Evolutionary conservation across 257 asterid genomes (phyloP), one percentile per base, ranked within the genome.

Genomic region (Nyctanthes arbortristis): DNA sequence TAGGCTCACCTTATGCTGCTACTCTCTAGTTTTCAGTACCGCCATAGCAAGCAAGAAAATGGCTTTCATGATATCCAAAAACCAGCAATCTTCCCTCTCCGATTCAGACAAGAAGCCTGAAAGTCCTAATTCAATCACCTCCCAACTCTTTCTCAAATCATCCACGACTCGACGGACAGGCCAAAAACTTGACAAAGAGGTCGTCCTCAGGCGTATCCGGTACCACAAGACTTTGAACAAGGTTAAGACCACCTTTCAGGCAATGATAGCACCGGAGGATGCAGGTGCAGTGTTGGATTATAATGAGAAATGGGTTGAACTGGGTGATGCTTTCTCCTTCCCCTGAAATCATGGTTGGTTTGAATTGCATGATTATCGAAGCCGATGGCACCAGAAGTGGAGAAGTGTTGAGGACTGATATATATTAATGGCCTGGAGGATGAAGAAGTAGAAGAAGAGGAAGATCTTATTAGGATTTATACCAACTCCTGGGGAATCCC

Each of bases 181-280:
- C 27, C 39, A 69, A 31, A 70, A 83, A 31, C 84, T 89, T 20
- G 89, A 87, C 54, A 87, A 70, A 63, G 82, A 83, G 5, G 86
- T 68, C 27, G 88, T 89, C 16, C 85, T 83, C 22, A 63, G 84
- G 73, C 86, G 93, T 54, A 77, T 89, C 39, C 84, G 88, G 65
- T 81, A 76, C 65, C 89, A 84, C 68, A 89, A 81, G 87, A 70
- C 72, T 27, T 61, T 84, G 75, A 73, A 33, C 66, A 84, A 72
- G 78, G 69, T 78, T 29, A 87, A 77, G 77, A 78, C 45, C n/a
- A 69, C 78, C 29, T 72, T 83, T 29, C 66, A 64, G 54, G 68
- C 83, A 3, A 20, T 79, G 66, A 34, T 71, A 30, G 67, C 70
- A n/a, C 76, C 78, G 8, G 30, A 11, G 16, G 45, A 49, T 47